phyloP scores from a whole-genome alignment of 768 basidiomycete species.

The Boletus rex-veris region DNA sequence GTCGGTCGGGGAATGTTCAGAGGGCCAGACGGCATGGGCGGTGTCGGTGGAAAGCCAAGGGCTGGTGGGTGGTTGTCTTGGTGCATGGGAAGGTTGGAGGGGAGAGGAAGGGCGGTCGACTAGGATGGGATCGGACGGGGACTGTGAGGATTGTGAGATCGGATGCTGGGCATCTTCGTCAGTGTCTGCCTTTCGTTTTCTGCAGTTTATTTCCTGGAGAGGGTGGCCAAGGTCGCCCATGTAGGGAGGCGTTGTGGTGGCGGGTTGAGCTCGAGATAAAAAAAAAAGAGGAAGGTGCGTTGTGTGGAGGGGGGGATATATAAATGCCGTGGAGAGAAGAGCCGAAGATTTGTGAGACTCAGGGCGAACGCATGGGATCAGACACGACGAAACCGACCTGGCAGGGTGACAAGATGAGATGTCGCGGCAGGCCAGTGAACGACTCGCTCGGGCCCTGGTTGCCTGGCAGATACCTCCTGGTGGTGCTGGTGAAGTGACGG shows the following conservation, averaged over 20 bases:
- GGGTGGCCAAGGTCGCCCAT: constrained; percentile 67
- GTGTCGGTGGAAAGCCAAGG: constrained; percentile 32
- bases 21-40: constrained; percentile 36
- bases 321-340: constrained; percentile 19
- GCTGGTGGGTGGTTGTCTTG: constrained; percentile 39
- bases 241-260: constrained; percentile 21
- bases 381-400: constrained; percentile 27
- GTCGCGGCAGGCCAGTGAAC: neutral
- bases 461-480: constrained; percentile 27
- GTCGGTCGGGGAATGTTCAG: constrained; percentile 34
- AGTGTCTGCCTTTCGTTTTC: constrained; percentile 65
- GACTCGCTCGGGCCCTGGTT: constrained; percentile 20
- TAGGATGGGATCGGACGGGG: constrained; percentile 33
- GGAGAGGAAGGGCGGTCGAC: constrained; percentile 27
- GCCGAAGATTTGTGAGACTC: constrained; percentile 25
- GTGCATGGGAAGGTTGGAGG: constrained; percentile 27
- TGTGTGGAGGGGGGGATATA: constrained; percentile 27
- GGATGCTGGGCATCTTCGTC: constrained; percentile 39
- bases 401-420: neutral
- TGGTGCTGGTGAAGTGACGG: constrained; percentile 16
- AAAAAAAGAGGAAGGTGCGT: constrained; percentile 8
- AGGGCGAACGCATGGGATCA: constrained; percentile 32
- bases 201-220: constrained; percentile 45
- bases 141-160: constrained; percentile 33
- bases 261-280: constrained; percentile 13